phyloP scores from a whole-genome alignment of 2,329 filamentous ascomycete genomes.

The Botrytis deweyae region DNA sequence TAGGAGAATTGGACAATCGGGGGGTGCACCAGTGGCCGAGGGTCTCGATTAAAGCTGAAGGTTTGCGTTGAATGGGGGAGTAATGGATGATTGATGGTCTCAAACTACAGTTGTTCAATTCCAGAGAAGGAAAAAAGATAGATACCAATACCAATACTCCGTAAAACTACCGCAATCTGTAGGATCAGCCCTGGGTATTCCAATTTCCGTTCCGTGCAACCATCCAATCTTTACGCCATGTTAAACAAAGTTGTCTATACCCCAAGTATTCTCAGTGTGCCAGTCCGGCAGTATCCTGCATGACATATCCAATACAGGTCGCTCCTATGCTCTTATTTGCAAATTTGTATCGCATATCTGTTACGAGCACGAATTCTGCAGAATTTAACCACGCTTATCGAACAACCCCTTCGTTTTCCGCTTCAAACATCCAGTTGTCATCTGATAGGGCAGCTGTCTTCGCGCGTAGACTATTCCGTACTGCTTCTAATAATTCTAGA shows the following conservation, averaged over 20 bases:
- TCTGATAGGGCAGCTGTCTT: slow-evolving; percentile 74
- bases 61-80: not conserved
- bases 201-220: not conserved
- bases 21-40: slow-evolving; percentile 52
- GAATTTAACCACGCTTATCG: slow-evolving; percentile 20
- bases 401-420: slow-evolving; percentile 38
- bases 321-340: not conserved
- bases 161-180: not conserved
- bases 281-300: not conserved
- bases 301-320: not conserved
- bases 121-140: not conserved
- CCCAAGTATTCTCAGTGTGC: not conserved
- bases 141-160: slow-evolving; percentile 15
- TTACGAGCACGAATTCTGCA: not conserved
- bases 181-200: slow-evolving; percentile 4
- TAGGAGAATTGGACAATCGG: slow-evolving; percentile 41
- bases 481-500: slow-evolving; percentile 66
- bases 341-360: not conserved
- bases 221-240: not conserved
- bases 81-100: not conserved
- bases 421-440: slow-evolving; percentile 90
- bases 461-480: slow-evolving; percentile 67
- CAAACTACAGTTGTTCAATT: not conserved
- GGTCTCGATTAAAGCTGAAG: slow-evolving; percentile 53
- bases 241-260: slow-evolving; percentile 7